These are phyloP conservation scores for Microdochium paspali DNA, from an alignment of 2,329 filamentous ascomycete species.

Conservation along the genomic window DNA sequence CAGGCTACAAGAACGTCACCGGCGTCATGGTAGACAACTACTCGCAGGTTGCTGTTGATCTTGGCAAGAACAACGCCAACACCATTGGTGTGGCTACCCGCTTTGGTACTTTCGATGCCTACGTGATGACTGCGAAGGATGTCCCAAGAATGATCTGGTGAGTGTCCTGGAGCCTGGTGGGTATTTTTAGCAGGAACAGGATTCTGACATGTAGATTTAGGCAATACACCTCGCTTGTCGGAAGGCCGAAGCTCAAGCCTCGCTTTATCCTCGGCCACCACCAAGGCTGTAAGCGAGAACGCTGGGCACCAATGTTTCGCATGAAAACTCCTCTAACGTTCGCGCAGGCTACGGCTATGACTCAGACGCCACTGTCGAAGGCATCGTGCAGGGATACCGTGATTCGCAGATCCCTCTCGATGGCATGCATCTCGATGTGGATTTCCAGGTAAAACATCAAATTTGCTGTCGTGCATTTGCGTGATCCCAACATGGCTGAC, in stretches of 20 bases:
- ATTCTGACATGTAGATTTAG: conserved; percentile 10
- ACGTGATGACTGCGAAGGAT: conserved; percentile 15
- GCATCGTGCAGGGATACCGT: conserved; percentile 17
- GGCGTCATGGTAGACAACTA: conserved; percentile 25
- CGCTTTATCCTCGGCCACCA: conserved; percentile 25
- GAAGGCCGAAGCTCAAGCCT: conserved; percentile 24
- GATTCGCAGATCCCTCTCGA: conserved; percentile 20
- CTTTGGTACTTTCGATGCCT: conserved; percentile 20
- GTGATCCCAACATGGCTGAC: background rate
- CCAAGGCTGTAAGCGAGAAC: conserved; percentile 19
- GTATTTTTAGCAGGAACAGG: background rate
- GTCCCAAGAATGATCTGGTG: background rate
- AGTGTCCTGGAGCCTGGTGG: background rate
- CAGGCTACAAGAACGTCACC: conserved; percentile 11
- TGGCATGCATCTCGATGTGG: conserved; percentile 26
- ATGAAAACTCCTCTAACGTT: background rate
- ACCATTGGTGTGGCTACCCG: conserved; percentile 19
- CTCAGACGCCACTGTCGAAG: conserved; percentile 12
- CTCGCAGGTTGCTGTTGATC: conserved; percentile 25
- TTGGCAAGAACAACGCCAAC: conserved; percentile 17
- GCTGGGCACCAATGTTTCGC: background rate
- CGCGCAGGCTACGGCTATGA: conserved; percentile 18
- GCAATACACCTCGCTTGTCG: conserved; percentile 22
- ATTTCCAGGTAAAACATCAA: conserved; percentile 19
- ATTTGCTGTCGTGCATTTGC: background rate